These are phyloP conservation scores for Acanthamoeba culbertsoni DNA, from an alignment of 208 protist genomes.

Conservation along the genomic window DNA sequence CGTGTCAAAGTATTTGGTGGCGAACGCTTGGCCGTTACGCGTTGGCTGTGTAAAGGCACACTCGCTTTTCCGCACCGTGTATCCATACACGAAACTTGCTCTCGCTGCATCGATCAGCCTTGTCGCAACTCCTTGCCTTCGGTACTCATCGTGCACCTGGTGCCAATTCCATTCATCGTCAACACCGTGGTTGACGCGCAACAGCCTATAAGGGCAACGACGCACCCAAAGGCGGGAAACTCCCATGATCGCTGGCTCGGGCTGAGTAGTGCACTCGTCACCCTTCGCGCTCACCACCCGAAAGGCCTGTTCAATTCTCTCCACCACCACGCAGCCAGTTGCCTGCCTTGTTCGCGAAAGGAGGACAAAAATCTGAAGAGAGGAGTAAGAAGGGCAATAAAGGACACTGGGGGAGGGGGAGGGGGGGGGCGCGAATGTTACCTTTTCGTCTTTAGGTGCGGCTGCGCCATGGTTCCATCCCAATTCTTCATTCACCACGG, in stretches of 20 bases:
- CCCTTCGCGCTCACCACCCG: not conserved
- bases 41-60: constrained; percentile 16
- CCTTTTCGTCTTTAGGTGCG: not conserved
- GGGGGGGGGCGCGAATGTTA: not conserved
- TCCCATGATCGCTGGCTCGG: not conserved
- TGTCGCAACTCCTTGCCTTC: not conserved
- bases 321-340: not conserved
- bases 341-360: not conserved
- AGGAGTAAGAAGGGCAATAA: no score
- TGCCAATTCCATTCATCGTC: not conserved
- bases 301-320: not conserved
- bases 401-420: not conserved
- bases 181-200: not conserved
- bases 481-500: not conserved
- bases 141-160: not conserved
- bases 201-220: not conserved
- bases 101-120: not conserved
- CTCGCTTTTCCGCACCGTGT: not conserved
- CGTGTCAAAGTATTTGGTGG: not conserved
- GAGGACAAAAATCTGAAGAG: not conserved
- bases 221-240: not conserved
- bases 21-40: not conserved
- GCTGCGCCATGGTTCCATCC: not conserved
- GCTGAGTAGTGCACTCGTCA: not conserved
- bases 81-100: not conserved